These are phyloP conservation scores for Onygenales sp. DNA, from an alignment of 2,329 filamentous ascomycete species.

Conservation along the genomic window DNA sequence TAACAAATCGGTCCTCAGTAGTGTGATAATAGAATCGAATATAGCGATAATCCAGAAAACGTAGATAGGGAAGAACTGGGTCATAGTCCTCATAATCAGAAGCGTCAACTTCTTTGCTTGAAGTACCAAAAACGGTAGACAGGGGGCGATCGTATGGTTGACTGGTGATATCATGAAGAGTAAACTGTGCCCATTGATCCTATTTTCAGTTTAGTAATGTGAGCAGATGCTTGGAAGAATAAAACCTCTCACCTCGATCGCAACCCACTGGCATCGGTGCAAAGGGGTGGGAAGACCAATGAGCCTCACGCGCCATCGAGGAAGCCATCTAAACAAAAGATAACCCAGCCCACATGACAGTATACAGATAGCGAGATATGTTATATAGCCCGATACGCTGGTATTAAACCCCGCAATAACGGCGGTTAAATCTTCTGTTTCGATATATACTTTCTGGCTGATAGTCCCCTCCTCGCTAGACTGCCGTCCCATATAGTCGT, in stretches of 20 bases:
- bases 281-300: slow-evolving; percentile 62
- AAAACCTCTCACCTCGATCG: slow-evolving; percentile 58
- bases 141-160: slow-evolving; percentile 53
- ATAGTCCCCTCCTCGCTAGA: slow-evolving; percentile 46
- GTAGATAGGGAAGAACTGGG: slow-evolving; percentile 64
- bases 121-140: slow-evolving; percentile 47
- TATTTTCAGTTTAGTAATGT: slow-evolving; percentile 20
- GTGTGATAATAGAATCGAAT: slow-evolving; percentile 89
- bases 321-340: slow-evolving; percentile 81
- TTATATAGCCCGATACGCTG: slow-evolving; percentile 55
- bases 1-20: slow-evolving; percentile 74
- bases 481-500: slow-evolving; percentile 52
- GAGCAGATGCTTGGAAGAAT: not conserved
- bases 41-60: slow-evolving; percentile 84
- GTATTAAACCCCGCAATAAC: slow-evolving; percentile 87
- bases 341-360: slow-evolving; percentile 69
- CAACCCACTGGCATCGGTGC: slow-evolving; percentile 76
- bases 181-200: slow-evolving; percentile 94
- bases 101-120: slow-evolving; percentile 48
- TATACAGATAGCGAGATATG: slow-evolving; percentile 63
- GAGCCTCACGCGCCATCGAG: slow-evolving; percentile 71
- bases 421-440: slow-evolving; percentile 87
- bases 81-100: slow-evolving; percentile 64
- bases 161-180: slow-evolving; percentile 58
- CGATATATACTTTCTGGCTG: slow-evolving; percentile 87